phyloP scores from a whole-genome alignment of 2,329 filamentous ascomycete genomes.

The Colletotrichum brevisporum region DNA sequence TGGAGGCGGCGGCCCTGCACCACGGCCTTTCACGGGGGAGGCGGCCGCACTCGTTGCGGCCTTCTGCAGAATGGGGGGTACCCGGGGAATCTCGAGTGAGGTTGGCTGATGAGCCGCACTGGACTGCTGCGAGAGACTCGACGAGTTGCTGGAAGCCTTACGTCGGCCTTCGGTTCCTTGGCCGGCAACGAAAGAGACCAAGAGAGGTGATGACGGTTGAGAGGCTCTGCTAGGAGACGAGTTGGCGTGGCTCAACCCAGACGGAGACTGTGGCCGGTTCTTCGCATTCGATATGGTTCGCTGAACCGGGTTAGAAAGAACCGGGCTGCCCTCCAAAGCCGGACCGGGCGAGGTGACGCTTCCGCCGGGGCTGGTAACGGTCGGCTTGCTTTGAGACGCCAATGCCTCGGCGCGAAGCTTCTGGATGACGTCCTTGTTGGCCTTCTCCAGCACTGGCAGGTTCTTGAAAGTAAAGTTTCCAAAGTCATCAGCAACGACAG shows the following conservation, averaged over 20 bases:
- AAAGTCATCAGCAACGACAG: slow-evolving; percentile 91
- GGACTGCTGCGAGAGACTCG: slow-evolving; percentile 85
- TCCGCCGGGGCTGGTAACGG: slow-evolving; percentile 60
- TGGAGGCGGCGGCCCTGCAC: slow-evolving; percentile 63
- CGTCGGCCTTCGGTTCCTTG: slow-evolving; percentile 83
- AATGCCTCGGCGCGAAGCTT: slow-evolving; percentile 94
- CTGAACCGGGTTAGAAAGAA: slow-evolving; percentile 84
- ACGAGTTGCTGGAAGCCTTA: slow-evolving; percentile 93
- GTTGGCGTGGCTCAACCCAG: slow-evolving; percentile 81
- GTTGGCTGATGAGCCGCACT: slow-evolving; percentile 77
- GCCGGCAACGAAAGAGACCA: slow-evolving; percentile 95
- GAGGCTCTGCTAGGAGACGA: slow-evolving; percentile 90
- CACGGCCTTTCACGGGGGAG: slow-evolving; percentile 71
- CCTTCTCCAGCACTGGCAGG: slow-evolving; percentile 93
- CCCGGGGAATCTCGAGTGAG: slow-evolving; percentile 79
- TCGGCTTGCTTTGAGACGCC: slow-evolving; percentile 72
- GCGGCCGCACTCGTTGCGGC: slow-evolving; percentile 66
- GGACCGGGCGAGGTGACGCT: slow-evolving; percentile 72
- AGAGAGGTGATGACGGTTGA: slow-evolving; percentile 78
- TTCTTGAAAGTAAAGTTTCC: slow-evolving; percentile 98
- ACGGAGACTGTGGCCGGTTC: slow-evolving; percentile 89
- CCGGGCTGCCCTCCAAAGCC: slow-evolving; percentile 86
- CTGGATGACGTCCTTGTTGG: slow-evolving; percentile 98
- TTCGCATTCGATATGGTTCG: slow-evolving; percentile 88
- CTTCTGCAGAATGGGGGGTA: slow-evolving; percentile 72